phyloP scores from a whole-genome alignment of 1,139 yeast species.

The Arxiozyma telluris region DNA sequence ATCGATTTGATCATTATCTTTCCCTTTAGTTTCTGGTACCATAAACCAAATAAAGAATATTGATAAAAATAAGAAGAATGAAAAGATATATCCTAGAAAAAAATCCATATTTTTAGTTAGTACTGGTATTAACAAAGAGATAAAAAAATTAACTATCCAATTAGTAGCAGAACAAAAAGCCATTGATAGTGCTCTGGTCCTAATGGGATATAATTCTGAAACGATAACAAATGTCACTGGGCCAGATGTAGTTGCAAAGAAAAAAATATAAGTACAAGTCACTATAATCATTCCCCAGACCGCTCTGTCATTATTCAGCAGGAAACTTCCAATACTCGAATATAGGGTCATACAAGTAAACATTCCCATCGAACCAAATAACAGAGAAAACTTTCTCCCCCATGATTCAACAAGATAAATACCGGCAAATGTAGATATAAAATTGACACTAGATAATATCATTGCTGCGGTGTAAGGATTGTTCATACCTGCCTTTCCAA shows the following conservation, averaged over 20 bases:
- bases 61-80: conserved; percentile 52
- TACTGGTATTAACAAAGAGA: conserved; percentile 64
- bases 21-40: conserved; percentile 68
- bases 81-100: conserved; percentile 63
- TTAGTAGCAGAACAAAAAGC: conserved; percentile 63
- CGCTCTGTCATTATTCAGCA: conserved; percentile 36
- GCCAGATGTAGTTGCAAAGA: conserved; percentile 80
- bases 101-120: conserved; percentile 45
- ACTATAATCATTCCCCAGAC: conserved; percentile 68
- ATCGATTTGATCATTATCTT: conserved; percentile 17
- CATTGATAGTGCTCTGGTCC: conserved; percentile 69
- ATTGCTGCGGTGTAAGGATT: conserved; percentile 46
- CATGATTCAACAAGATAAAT: conserved; percentile 56
- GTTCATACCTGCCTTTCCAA: conserved; percentile 40
- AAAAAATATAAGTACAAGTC: conserved; percentile 65
- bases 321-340: conserved; percentile 54
- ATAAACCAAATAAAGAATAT: conserved; percentile 48
- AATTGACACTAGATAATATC: conserved; percentile 65
- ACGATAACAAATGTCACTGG: conserved; percentile 70
- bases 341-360: conserved; percentile 51
- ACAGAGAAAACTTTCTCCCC: conserved; percentile 58
- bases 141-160: conserved; percentile 69
- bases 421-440: conserved; percentile 64
- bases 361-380: conserved; percentile 57
- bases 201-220: conserved; percentile 68